Evolutionary conservation across 2,329 filamentous ascomycete genomes (phyloP), one percentile per base, ranked within the genome.

Genomic region (Colletotrichum eleusines): DNA sequence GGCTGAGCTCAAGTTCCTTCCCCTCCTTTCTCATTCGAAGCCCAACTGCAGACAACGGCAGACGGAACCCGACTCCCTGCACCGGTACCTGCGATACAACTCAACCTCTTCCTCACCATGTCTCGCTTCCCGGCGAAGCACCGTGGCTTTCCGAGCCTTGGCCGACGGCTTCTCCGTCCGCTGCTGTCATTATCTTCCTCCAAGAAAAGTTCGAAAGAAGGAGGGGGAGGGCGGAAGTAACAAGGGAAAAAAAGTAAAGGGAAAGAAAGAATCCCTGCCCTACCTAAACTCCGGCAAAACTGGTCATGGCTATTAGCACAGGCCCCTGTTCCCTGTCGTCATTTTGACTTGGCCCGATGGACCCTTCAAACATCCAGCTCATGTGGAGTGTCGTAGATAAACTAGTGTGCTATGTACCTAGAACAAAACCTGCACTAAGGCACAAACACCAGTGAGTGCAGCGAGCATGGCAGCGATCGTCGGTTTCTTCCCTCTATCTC

Each of bases 401-500:
- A 46, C 20, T 46, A 23, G 44, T n/a, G 20, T 16, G 18, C 7
- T 33, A 33, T 33, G 31, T 33, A 33, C 31, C 31, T 33, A 57
- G n/a, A n/a, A 14, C 7, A 57, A 57, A 55, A 55, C n/a, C 12
- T 38, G 53, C 6, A 31, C 53, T 38, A 55, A 38, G 33, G 53
- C n/a, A 23, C n/a, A 35, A 35, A 35, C 53, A 38, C 53, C 23
- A 50, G 23, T 40, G 59, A 26, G 40, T 18, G 31, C 48, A 28
- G 50, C 40, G 33, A 64, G 51, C 26, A 58, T 64, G 60, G 51
- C 23, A 63, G 66, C 59, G 66, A 68, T 64, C 51, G 46, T 23
- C 53, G 44, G 33, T 12, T 48, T 26, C 31, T 33, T 26, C 58
- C 46, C 58, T 54, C 26, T 16, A 66, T 35, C 64, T 20, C 40